A percentile compares a stretch with the other conserved stretches of the same genome.
Conservation (phyloP, 345 rosid genomes). For the Boechera retrofracta region DNA sequence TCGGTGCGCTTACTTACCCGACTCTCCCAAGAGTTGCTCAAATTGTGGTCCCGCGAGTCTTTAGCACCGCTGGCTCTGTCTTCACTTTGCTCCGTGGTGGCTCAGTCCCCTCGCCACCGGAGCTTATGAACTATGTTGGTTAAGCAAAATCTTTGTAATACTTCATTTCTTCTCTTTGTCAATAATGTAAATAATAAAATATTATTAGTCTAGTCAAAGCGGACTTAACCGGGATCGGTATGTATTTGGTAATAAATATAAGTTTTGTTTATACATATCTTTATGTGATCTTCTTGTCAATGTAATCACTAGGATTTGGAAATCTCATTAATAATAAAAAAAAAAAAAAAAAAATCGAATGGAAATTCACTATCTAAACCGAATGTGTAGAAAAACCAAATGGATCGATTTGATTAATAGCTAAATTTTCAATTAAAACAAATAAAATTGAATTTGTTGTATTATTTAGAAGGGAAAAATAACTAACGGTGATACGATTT, state of each 20-base stretch:
- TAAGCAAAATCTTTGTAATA: constrained; percentile 18
- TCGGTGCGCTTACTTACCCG: constrained; percentile 77
- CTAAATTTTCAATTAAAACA: no score
- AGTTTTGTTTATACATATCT: no score
- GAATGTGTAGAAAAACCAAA: no score
- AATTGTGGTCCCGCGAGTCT: constrained; percentile 43
- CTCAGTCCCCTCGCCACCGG: constrained; percentile 11
- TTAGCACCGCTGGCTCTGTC: constrained; percentile 24
- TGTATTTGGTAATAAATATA: not conserved
- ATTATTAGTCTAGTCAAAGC: constrained; percentile 10
- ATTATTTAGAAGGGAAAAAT: no score
- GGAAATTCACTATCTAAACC: no score
- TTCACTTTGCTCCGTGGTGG: constrained; percentile 23
- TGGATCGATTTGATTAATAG: no score
- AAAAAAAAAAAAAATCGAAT: no score
- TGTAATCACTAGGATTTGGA: no score
- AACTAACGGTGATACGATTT: no score
- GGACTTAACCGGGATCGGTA: not conserved
- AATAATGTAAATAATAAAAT: not conserved
- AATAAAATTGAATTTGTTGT: no score
- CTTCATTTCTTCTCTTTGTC: not conserved
- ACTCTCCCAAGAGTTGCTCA: constrained; percentile 61
- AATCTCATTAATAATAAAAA: no score
- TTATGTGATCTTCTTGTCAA: no score
- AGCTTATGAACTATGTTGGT: constrained; percentile 26